Evolutionary conservation across 805 yeast species (phyloP).

Genomic region (Starmerella kuoi): DNA sequence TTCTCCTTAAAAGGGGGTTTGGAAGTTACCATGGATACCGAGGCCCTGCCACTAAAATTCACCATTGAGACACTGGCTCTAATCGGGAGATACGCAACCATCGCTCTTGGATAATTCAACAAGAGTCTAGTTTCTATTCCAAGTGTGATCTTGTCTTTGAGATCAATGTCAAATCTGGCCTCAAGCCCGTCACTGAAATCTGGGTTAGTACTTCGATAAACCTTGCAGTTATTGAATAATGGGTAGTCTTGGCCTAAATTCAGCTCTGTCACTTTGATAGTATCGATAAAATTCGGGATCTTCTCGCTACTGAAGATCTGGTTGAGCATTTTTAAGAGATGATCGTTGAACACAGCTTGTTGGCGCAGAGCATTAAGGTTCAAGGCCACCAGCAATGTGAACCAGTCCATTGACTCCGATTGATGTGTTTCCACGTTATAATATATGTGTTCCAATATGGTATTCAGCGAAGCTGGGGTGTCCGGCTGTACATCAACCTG

Average conservation of each 20-base stretch:
- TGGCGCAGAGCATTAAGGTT: conserved; percentile 72
- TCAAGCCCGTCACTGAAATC: conserved; percentile 35
- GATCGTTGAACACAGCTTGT: conserved; percentile 80
- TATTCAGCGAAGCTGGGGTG: conserved; percentile 22
- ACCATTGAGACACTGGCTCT: conserved; percentile 76
- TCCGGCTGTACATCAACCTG: conserved; percentile 23
- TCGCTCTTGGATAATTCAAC: conserved; percentile 66
- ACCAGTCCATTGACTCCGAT: conserved; percentile 93
- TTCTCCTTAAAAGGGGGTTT: background rate
- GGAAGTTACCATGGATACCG: conserved; percentile 42
- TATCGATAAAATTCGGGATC: conserved; percentile 70
- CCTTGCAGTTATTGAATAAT: conserved; percentile 83
- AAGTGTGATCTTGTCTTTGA: conserved; percentile 67
- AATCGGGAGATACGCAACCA: conserved; percentile 79
- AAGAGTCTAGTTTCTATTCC: conserved; percentile 68
- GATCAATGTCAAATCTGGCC: conserved; percentile 78
- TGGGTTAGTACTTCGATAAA: conserved; percentile 27
- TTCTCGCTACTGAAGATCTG: conserved; percentile 48
- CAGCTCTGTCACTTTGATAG: conserved; percentile 68
- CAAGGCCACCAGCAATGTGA: conserved; percentile 87
- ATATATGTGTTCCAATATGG: conserved; percentile 78
- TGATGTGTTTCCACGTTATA: conserved; percentile 80
- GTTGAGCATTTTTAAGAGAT: conserved; percentile 67
- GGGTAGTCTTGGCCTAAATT: conserved; percentile 94
- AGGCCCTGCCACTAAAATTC: conserved; percentile 78